phyloP scores from a whole-genome alignment of 768 basidiomycete species.

The Leccinum truebloodii region DNA sequence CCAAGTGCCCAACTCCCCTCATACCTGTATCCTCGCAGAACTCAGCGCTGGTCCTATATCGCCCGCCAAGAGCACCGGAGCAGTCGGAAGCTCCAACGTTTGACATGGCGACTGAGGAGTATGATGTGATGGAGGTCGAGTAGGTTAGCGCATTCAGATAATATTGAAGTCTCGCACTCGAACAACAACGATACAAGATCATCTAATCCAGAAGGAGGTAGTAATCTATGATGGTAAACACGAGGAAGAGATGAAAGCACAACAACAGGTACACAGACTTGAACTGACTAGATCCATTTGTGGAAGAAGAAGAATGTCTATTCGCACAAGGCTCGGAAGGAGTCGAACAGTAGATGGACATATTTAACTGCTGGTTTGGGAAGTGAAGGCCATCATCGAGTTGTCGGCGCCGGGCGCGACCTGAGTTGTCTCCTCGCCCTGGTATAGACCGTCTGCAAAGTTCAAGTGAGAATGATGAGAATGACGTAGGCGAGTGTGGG shows the following conservation, averaged over 20 bases:
- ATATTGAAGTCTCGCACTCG: constrained; percentile 10
- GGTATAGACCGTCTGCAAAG: constrained; percentile 43
- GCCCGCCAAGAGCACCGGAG: constrained; percentile 35
- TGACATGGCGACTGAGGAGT: constrained; percentile 14
- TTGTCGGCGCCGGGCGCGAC: constrained; percentile 34
- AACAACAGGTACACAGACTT: constrained; percentile 23
- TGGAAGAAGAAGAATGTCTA: background rate
- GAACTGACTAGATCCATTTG: constrained; percentile 15
- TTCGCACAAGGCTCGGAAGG: constrained; percentile 5
- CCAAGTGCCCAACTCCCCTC: constrained; percentile 24
- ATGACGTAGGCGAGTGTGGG: constrained; percentile 73
- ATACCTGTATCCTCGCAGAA: constrained; percentile 18
- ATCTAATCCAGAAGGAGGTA: constrained; percentile 27
- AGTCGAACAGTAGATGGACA: background rate
- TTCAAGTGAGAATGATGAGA: constrained; percentile 55
- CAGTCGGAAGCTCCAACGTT: background rate
- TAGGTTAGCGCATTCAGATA: constrained; percentile 11
- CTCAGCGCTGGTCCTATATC: constrained; percentile 56
- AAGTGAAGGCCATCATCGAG: constrained; percentile 51
- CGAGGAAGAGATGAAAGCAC: constrained; percentile 21
- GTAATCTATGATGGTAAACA: constrained; percentile 28
- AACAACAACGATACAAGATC: constrained; percentile 21
- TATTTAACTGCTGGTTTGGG: constrained; percentile 33
- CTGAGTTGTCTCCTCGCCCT: constrained; percentile 30
- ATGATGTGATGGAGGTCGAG: constrained; percentile 60